These are phyloP conservation scores for Diacronema lutheri DNA, from an alignment of 78 protist genomes.

Conservation along the genomic window DNA sequence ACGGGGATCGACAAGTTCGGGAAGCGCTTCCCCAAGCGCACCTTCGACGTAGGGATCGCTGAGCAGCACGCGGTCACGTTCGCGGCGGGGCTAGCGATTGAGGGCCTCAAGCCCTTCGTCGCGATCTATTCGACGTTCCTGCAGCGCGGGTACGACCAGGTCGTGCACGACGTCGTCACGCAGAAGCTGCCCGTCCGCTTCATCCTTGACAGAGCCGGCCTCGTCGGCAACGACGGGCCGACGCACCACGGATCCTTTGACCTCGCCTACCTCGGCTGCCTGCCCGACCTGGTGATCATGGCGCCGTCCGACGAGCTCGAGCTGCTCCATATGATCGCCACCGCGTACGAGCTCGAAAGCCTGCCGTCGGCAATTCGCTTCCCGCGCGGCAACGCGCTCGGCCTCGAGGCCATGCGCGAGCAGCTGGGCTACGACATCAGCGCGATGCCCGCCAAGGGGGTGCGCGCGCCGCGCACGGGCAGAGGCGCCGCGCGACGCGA, in stretches of 20 bases:
- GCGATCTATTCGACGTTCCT: constrained; percentile 54
- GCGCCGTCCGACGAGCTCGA: constrained; percentile 45
- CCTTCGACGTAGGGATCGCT: constrained; percentile 31
- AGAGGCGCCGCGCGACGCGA: no score
- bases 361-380: not conserved
- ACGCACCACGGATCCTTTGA: constrained; percentile 47
- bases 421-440: constrained; percentile 20
- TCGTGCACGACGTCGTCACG: not conserved
- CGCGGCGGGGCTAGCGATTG: constrained; percentile 36
- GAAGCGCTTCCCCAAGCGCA: constrained; percentile 37
- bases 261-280: constrained; percentile 34
- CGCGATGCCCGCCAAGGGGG: not conserved
- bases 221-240: constrained; percentile 33
- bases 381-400: constrained; percentile 25
- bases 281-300: constrained; percentile 27
- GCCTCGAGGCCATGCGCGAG: constrained; percentile 6
- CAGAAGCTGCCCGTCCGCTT: constrained; percentile 42
- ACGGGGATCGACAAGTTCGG: constrained; percentile 40
- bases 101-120: constrained; percentile 45
- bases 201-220: constrained; percentile 42
- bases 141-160: constrained; percentile 38
- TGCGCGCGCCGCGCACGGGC: no score
- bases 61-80: constrained; percentile 49
- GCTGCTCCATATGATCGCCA: not conserved
- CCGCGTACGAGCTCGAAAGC: not conserved